Evolutionary conservation across 805 yeast species (phyloP).

Genomic region (Saccharomycopsis sp.): DNA sequence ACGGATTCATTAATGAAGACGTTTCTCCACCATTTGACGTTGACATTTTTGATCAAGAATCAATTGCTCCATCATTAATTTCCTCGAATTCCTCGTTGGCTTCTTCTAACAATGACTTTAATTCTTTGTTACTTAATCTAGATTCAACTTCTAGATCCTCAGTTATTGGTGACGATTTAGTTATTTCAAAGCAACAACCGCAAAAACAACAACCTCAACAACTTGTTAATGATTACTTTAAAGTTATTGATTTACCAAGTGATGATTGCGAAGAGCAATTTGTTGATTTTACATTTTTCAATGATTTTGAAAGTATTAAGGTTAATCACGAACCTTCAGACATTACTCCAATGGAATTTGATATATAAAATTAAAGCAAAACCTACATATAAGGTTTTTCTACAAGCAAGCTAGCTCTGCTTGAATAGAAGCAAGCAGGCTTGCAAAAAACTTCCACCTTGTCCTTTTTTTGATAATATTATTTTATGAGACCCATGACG

Average conservation of each 20-base stretch:
- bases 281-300: not conserved
- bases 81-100: conserved; percentile 7
- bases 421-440: too few species aligned
- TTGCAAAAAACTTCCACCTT: not conserved
- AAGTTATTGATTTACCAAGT: not conserved
- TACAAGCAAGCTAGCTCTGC: too few species aligned
- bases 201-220: not conserved
- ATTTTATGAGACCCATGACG: not conserved
- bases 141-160: not conserved
- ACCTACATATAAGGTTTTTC: too few species aligned
- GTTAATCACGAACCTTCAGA: not conserved
- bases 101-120: conserved; percentile 3
- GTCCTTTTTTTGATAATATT: not conserved
- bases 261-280: not conserved
- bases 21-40: not conserved
- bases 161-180: not conserved
- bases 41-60: not conserved
- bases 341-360: too few species aligned
- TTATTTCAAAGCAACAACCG: too few species aligned
- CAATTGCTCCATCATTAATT: conserved; percentile 10
- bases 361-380: too few species aligned
- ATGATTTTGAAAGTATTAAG: not conserved
- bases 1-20: conserved; percentile 2
- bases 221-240: not conserved
- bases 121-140: conserved; percentile 5